Conservation (phyloP, 2,329 filamentous ascomycete genomes). For the Paracamarosporium sp. region DNA sequence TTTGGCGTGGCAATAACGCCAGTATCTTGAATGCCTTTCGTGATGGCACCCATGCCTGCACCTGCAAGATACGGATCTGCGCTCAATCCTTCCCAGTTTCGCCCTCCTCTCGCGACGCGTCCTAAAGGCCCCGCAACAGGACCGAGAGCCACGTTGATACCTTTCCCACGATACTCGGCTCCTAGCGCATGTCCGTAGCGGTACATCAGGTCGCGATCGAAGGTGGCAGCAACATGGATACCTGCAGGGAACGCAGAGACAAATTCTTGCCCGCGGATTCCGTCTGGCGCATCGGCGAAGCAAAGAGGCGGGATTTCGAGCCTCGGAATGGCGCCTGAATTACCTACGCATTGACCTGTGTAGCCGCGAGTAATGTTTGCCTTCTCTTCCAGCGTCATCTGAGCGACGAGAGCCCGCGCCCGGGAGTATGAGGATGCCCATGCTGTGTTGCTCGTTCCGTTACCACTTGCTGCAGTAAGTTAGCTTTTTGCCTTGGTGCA, state of each 20-base stretch:
- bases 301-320: slow-evolving; percentile 47
- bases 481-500: not conserved
- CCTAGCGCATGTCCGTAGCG: slow-evolving; percentile 71
- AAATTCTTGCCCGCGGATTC: slow-evolving; percentile 40
- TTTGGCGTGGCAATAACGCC: slow-evolving; percentile 49
- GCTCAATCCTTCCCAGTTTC: slow-evolving; percentile 78
- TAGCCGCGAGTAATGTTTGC: slow-evolving; percentile 48
- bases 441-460: slow-evolving; percentile 27
- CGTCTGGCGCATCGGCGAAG: slow-evolving; percentile 47
- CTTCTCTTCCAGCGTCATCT: slow-evolving; percentile 53
- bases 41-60: slow-evolving; percentile 57
- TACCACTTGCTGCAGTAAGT: slow-evolving; percentile 24
- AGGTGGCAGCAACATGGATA: slow-evolving; percentile 67
- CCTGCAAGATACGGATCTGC: slow-evolving; percentile 70
- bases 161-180: slow-evolving; percentile 74
- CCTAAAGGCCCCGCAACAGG: slow-evolving; percentile 74
- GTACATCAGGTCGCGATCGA: slow-evolving; percentile 73
- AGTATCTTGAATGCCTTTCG: slow-evolving; percentile 59
- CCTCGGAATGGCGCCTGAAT: slow-evolving; percentile 44
- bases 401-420: slow-evolving; percentile 47
- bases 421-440: slow-evolving; percentile 41
- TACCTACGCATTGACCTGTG: slow-evolving; percentile 40
- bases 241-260: slow-evolving; percentile 40
- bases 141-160: slow-evolving; percentile 72
- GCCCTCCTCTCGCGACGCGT: slow-evolving; percentile 72